phyloP scores from a whole-genome alignment of 257 asterid genomes.

The Solanum chmielewskii region DNA sequence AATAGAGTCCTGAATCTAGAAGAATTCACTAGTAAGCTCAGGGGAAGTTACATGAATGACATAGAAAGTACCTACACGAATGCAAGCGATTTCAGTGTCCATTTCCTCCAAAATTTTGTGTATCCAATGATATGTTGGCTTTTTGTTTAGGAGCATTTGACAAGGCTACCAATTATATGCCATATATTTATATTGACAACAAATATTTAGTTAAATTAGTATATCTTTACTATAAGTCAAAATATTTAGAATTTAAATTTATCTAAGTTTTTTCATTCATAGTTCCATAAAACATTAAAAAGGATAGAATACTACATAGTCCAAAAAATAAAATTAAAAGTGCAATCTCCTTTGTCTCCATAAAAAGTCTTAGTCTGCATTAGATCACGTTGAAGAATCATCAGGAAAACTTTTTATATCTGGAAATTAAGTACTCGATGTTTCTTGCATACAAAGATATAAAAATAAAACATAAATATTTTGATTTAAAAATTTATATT shows the following conservation, averaged over 20 bases:
- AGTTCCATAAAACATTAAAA: too few relatives aligned
- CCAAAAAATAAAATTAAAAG: too few relatives aligned
- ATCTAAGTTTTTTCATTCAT: background rate
- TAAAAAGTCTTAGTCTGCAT: background rate
- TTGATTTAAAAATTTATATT: background rate
- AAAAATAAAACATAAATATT: background rate
- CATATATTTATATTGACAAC: background rate
- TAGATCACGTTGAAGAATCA: background rate
- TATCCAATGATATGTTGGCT: background rate
- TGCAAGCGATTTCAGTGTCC: conserved; percentile 1
- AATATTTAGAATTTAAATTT: too few relatives aligned
- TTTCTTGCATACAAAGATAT: background rate
- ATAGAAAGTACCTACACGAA: background rate
- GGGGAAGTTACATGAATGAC: conserved; percentile 9
- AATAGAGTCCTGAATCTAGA: background rate
- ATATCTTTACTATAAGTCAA: background rate
- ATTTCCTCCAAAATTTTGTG: conserved; percentile 3
- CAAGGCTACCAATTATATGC: background rate
- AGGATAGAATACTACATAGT: too few relatives aligned
- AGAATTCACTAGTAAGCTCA: conserved; percentile 8
- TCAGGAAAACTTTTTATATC: background rate
- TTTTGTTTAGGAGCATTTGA: background rate
- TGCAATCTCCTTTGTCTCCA: background rate
- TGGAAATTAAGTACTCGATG: background rate
- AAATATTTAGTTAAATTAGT: too few relatives aligned